Conservation (phyloP, 495 filamentous ascomycete species). For the Neurospora pannonica region DNA sequence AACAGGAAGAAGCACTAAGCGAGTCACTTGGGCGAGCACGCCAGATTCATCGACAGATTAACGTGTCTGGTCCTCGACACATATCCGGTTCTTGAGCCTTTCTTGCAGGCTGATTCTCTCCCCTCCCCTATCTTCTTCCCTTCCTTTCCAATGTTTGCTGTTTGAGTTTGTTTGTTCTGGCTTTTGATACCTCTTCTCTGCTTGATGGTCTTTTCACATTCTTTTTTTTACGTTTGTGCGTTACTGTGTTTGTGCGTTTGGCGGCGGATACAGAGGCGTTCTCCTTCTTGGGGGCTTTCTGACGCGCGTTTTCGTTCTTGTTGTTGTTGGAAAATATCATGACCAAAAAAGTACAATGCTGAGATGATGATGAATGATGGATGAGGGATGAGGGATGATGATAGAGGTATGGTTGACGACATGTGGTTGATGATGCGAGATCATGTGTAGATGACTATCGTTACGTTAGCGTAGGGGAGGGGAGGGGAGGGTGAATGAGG, state of each 20-base stretch:
- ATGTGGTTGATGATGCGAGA: background rate
- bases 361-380: background rate
- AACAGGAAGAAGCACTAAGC: background rate
- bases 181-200: slow-evolving; percentile 23
- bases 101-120: background rate
- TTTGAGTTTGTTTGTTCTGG: background rate
- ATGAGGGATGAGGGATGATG: slow-evolving; percentile 6
- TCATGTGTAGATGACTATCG: background rate
- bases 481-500: background rate
- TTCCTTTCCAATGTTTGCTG: background rate
- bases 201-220: background rate
- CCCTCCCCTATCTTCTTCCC: background rate
- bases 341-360: background rate
- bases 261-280: background rate
- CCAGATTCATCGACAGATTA: background rate
- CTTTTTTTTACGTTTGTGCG: background rate
- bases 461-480: background rate
- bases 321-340: background rate
- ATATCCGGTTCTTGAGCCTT: background rate
- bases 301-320: background rate
- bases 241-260: background rate
- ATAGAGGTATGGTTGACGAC: background rate
- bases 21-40: background rate
- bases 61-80: background rate
- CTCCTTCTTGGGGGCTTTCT: background rate